Conservation (phyloP, 345 rosid species). For the Microthlaspi erraticum region DNA sequence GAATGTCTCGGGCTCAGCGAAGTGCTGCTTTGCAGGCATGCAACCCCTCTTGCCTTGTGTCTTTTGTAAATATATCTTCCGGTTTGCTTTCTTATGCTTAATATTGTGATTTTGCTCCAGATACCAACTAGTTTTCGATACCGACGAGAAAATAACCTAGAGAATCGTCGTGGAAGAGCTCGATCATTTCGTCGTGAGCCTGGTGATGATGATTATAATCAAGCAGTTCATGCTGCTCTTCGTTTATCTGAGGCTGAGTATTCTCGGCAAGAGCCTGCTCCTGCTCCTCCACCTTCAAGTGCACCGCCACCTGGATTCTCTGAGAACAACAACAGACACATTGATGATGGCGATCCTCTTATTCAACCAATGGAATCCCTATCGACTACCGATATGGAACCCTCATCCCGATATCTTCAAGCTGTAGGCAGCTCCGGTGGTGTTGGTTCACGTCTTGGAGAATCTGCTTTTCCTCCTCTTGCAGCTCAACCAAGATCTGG, state of each 20-base stretch:
- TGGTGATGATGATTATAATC: conserved; percentile 51
- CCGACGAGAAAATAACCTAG: conserved; percentile 51
- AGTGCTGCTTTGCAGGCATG: conserved; percentile 93
- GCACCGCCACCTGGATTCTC: conserved; percentile 51
- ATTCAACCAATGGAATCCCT: conserved; percentile 55
- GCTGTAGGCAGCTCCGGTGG: conserved; percentile 73
- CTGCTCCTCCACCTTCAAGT: conserved; percentile 50
- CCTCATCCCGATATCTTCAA: conserved; percentile 72
- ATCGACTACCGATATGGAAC: conserved; percentile 33
- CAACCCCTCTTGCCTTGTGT: conserved; percentile 2
- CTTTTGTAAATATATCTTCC: not conserved
- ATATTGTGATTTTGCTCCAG: conserved; percentile 45
- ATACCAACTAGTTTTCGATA: conserved; percentile 95
- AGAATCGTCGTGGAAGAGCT: conserved; percentile 78
- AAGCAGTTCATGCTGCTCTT: conserved; percentile 42
- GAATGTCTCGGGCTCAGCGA: conserved; percentile 91
- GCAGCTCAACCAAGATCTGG: conserved; percentile 56
- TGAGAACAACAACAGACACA: conserved; percentile 43
- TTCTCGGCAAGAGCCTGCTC: conserved; percentile 44
- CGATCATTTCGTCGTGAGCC: conserved; percentile 68
- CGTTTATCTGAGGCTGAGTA: conserved; percentile 44
- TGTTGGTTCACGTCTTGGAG: conserved; percentile 57
- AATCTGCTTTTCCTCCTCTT: conserved; percentile 94
- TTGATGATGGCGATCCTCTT: conserved; percentile 58
- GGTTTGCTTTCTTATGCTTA: conserved; percentile 19